Evolutionary conservation across 164 flowering plant genomes (phyloP).

Genomic region (Liquidambar formosana): DNA sequence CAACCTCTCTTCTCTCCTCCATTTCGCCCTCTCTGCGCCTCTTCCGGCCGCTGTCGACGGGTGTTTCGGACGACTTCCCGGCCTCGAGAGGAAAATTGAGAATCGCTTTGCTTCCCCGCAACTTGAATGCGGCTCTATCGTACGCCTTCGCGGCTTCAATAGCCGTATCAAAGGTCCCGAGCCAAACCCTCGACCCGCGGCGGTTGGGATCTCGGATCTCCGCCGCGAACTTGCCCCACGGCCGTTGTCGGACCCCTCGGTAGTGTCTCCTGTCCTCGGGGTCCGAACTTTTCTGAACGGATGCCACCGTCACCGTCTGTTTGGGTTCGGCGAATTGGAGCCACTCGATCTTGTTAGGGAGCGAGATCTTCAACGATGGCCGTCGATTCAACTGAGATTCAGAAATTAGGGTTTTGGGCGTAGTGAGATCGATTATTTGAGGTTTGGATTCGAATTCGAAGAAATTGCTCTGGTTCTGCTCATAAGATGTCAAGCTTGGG

Average conservation of each 20-base stretch:
- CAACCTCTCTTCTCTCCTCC: conserved; percentile 5
- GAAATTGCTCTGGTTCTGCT: neutral
- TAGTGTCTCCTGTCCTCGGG: conserved; percentile 30
- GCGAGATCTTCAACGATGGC: conserved; percentile 35
- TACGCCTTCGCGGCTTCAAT: conserved; percentile 61
- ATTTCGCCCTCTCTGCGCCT: conserved; percentile 8
- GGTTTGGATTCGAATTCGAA: conserved; percentile 30
- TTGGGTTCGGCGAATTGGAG: conserved; percentile 15
- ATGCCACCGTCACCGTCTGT: neutral
- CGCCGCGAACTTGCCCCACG: conserved; percentile 66
- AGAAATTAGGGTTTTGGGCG: conserved; percentile 12
- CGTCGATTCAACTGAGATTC: conserved; percentile 19
- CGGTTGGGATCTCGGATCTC: conserved; percentile 59
- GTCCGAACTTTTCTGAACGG: neutral
- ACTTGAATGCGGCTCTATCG: conserved; percentile 57
- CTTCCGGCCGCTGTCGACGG: neutral
- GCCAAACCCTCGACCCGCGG: conserved; percentile 53
- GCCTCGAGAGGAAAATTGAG: conserved; percentile 56
- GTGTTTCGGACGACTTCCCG: conserved; percentile 14
- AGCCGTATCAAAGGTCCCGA: conserved; percentile 54
- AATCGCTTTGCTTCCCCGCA: conserved; percentile 59
- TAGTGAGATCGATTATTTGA: conserved; percentile 22
- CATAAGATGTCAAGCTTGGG: neutral
- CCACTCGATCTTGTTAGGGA: conserved; percentile 35
- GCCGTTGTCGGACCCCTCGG: conserved; percentile 57